Evolutionary conservation across 1,139 yeast genomes (phyloP).

Genomic region (Williopsis jadinii): DNA sequence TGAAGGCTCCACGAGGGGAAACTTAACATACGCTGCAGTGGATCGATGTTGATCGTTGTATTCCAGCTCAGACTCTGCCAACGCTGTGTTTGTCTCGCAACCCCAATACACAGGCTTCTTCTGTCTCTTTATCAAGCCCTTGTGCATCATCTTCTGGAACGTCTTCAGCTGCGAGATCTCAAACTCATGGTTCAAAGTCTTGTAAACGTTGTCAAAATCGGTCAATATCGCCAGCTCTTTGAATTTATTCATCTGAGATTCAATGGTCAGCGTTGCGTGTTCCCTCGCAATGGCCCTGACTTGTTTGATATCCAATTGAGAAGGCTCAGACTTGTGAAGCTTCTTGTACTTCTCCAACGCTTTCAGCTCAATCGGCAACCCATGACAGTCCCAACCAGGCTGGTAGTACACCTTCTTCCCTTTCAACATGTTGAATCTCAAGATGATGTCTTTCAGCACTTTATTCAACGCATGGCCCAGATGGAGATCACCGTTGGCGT

Average conservation of each 20-base stretch:
- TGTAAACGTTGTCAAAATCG: conserved; percentile 66
- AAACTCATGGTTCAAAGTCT: conserved; percentile 63
- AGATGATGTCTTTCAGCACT: conserved; percentile 77
- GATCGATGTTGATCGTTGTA: conserved; percentile 71
- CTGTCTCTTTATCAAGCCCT: conserved; percentile 71
- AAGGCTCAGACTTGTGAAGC: conserved; percentile 29
- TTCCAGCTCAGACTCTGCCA: conserved; percentile 94
- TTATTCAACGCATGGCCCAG: conserved; percentile 93
- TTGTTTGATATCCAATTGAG: conserved; percentile 37
- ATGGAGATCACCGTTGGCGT: conserved; percentile 92
- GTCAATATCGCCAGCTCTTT: conserved; percentile 73
- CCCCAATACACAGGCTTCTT: conserved; percentile 98
- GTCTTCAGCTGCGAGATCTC: conserved; percentile 70
- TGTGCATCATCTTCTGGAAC: conserved; percentile 58
- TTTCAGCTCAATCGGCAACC: conserved; percentile 89
- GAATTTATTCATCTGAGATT: conserved; percentile 57
- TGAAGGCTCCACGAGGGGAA: conserved; percentile 39
- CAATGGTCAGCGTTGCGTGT: conserved; percentile 63
- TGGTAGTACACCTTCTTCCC: conserved; percentile 60
- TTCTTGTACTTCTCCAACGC: conserved; percentile 49
- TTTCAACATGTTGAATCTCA: conserved; percentile 57
- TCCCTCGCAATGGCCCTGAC: conserved; percentile 58
- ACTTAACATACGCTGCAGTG: conserved; percentile 63
- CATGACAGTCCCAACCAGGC: conserved; percentile 99
- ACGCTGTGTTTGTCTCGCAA: conserved; percentile 84